Evolutionary conservation across 306 rosid genomes (phyloP), one percentile per base, ranked within the genome.

Genomic region (Vachellia collinsii): DNA sequence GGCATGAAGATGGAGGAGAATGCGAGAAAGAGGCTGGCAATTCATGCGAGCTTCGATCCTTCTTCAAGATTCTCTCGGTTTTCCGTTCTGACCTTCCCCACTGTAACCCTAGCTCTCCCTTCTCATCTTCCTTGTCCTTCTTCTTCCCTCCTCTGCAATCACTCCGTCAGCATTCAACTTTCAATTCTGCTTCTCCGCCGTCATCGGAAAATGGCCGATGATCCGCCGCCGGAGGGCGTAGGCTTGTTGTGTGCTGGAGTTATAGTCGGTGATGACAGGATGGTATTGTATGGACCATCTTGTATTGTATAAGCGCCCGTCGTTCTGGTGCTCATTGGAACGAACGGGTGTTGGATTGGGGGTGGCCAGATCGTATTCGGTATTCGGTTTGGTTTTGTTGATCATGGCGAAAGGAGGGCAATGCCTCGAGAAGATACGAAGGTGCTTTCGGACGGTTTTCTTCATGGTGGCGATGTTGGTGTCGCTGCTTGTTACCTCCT

Each of bases 381-480:
- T 22, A 25, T 19, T 77, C 23, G 42, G 50, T 22, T 58, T 61
- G 75, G 10, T 43, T 37, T 9, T 37, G 66, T 36, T 82, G 69
- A 50, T 38, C 29, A 93, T 93, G 98, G 97, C 93, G 80, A 92
- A 90, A 84, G 97, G 94, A 76, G 91, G 97, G 16, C 83, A 82
- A 59, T 91, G 87, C 75, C 51, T 91, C 29, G 97, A 92, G 87
- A 88, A 92, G 91, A 70, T 79, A 71, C 74, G 91, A 72, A 88
- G 98, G 83, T 91, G 91, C 74, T 39, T 89, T 19, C 80, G 97
- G 86, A 94, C 97, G 88, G 77, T 88, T 83, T 92, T 91, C 83
- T 94, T 94, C 85, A 91, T 94, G 84, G 88, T 91, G 80, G 93
- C 91, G 59, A 85, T 94, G 98, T 75, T 92, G 79, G 93, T 85